phyloP scores from a whole-genome alignment of 495 filamentous ascomycete species.

The Thermochaetoides thermophila region DNA sequence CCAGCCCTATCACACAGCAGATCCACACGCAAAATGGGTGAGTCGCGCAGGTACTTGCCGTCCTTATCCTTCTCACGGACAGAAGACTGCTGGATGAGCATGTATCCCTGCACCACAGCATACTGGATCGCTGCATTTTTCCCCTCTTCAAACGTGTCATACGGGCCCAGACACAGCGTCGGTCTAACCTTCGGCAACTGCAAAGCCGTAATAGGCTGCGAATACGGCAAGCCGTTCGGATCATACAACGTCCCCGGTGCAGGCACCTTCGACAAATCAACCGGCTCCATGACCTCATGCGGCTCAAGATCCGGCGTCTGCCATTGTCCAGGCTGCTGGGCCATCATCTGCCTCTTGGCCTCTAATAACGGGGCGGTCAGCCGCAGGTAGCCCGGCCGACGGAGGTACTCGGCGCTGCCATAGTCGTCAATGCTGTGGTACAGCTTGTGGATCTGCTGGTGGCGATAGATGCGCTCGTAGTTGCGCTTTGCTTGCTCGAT shows the following conservation, averaged over 20 bases:
- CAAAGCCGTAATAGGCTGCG: conserved; percentile 9
- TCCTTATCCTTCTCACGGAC: conserved; percentile 7
- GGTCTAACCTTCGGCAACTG: conserved; percentile 11
- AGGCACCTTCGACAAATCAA: too few species aligned
- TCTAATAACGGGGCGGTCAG: too few species aligned
- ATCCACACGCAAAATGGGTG: conserved; percentile 13
- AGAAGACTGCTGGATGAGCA: conserved; percentile 11
- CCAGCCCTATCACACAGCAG: conserved; percentile 16
- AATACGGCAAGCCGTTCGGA: conserved; percentile 3
- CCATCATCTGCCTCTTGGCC: too few species aligned
- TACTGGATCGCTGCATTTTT: conserved; percentile 11
- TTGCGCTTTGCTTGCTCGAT: too few species aligned
- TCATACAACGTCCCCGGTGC: not conserved
- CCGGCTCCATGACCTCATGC: too few species aligned
- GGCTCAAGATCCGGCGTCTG: too few species aligned
- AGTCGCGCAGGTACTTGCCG: conserved; percentile 5
- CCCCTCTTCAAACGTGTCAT: conserved; percentile 11
- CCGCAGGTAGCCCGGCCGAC: too few species aligned
- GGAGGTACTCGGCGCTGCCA: too few species aligned
- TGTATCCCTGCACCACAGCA: conserved; percentile 17
- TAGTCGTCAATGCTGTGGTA: too few species aligned
- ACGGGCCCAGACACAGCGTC: conserved; percentile 14
- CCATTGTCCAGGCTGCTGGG: too few species aligned
- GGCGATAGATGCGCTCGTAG: too few species aligned
- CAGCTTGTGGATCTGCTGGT: too few species aligned